A percentile compares a stretch with the other conserved stretches of the same genome.
Evolutionary conservation across 2,329 filamentous ascomycete species (phyloP).

Genomic region (Fusarium oxysporum): DNA sequence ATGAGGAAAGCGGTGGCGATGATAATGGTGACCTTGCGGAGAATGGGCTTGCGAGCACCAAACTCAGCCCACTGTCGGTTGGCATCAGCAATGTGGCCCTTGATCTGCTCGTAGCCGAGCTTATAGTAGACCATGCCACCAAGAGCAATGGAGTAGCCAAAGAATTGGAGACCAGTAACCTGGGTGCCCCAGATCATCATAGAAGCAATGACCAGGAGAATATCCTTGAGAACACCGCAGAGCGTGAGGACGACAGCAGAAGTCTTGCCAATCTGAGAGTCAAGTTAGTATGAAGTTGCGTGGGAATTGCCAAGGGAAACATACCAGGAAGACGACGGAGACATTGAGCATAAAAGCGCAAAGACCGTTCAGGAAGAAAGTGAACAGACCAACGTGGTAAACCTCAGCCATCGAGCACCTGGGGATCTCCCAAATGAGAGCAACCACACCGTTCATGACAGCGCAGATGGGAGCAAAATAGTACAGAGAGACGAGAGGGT

Average conservation of each 20-base stretch:
- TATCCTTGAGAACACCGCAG: slow-evolving; percentile 89
- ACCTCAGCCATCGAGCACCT: slow-evolving; percentile 76
- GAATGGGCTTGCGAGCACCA: slow-evolving; percentile 78
- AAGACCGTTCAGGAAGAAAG: slow-evolving; percentile 79
- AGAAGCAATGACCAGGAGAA: slow-evolving; percentile 81
- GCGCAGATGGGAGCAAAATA: slow-evolving; percentile 90
- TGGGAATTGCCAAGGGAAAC: slow-evolving; percentile 45
- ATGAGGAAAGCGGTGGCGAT: slow-evolving; percentile 70
- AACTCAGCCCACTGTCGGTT: slow-evolving; percentile 88
- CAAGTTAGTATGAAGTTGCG: slow-evolving; percentile 40
- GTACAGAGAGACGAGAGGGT: slow-evolving; percentile 87
- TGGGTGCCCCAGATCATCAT: slow-evolving; percentile 86
- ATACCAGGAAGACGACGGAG: slow-evolving; percentile 86
- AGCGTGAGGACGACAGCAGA: slow-evolving; percentile 88
- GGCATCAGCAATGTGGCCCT: slow-evolving; percentile 79
- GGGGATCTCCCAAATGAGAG: slow-evolving; percentile 79
- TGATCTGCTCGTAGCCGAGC: slow-evolving; percentile 84
- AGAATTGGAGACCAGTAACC: slow-evolving; percentile 80
- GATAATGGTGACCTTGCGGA: slow-evolving; percentile 82
- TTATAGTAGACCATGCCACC: slow-evolving; percentile 85
- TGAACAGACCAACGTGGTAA: slow-evolving; percentile 77
- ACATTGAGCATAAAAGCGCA: slow-evolving; percentile 86
- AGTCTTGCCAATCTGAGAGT: slow-evolving; percentile 82
- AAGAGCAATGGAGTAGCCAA: slow-evolving; percentile 85
- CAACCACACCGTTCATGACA: slow-evolving; percentile 80